Evolutionary conservation across 73 alveolate genomes (phyloP), one percentile per base, ranked within the genome.

Genomic region (Paramecium primaurelia): DNA sequence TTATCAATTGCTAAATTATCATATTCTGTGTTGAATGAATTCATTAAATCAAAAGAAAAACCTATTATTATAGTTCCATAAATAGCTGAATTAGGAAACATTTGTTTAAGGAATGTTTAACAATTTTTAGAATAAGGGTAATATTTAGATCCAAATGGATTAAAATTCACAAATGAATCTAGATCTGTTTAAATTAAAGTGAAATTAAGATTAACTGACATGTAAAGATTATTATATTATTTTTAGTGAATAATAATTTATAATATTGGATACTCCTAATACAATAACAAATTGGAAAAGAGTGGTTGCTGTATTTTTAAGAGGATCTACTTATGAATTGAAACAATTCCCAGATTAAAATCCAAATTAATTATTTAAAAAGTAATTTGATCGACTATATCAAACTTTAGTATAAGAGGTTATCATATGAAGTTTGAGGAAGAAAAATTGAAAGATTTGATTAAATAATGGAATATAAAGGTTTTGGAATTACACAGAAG

Each of bases 11-110:
- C 47, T 11, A 42, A 42, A 45, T 10, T 80, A 47, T 36, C 49
- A 8, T 49, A 80, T 45, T 80, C 91, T 20, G 34, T 80, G 6
- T 44, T 80, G 28, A 45, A 80, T 80, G 75, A 80, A 45, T 80
- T 80, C 49, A 12, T 80, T 22, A 80, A 49, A 36, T 45, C 91
- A 1, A 80, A 93, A 58, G 96, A 89, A 0, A 93, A 71, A 34
- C 96, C 97, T 20, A 95, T 95, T 58, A 95, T 95, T 37, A 68
- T 95, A 8, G 97, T 95, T 20, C 97, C 97, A 8, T 92, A 77
- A 20, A 42, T 89, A 26, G 88, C 58, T 4, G 87, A 37, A 36
- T 59, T 49, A n/a, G 96, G 97, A 38, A 95, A 93, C 47, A 28
- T 95, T 14, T 88, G 95, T 58, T 86, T 93, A 42, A 34, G 44